Evolutionary conservation across 768 basidiomycete species (phyloP), one percentile per base, ranked within the genome.

Genomic region (Artomyces pyxidatus): DNA sequence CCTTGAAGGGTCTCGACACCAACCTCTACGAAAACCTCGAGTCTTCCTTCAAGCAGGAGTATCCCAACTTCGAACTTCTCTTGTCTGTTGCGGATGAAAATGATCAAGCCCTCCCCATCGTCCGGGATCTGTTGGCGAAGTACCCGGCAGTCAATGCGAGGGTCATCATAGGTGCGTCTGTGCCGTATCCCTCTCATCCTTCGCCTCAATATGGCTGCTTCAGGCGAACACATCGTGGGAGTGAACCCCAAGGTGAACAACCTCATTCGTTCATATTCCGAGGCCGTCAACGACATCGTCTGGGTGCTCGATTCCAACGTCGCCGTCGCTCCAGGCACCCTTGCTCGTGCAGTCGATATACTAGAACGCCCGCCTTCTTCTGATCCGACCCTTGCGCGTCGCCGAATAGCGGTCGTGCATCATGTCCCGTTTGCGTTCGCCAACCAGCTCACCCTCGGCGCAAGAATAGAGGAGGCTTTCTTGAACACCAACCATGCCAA

Each of bases 221-320:
- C 43, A 92, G 92, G 91, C 42, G 84, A 89, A 59, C 82, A 88
- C 53, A 63, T 76, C 40, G 85, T 95, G 17, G 94, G 95, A 5
- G 82, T 90, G 23, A 99, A 99, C 58, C 96, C 96, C 0, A 98
- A 98, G 73, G 85, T 98, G 59, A 97, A 97, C 71, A 98, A 98
- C 65, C 83, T 99, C 41, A 75, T 93, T 53, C 81, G 82, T 28
- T 77, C 94, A 12, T 97, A 93, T 64, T 72, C 74, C 39, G 69
- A 79, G 61, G 96, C 95, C 0, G 68, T 75, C 47, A 73, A 96
- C 61, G 92, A 98, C 60, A 87, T 98, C 42, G 69, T 98, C 43
- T 99, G 94, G 94, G 86, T 98, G 26, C 75, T 98, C 43, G 96
- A 99, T 65, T 96, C 95, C n/a, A 95, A 95, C 56, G 79, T 98